A percentile compares a stretch with the other conserved stretches of the same genome.
phyloP scores from a whole-genome alignment of 1,139 yeast genomes.

The Saccharomycopsis phalli region DNA sequence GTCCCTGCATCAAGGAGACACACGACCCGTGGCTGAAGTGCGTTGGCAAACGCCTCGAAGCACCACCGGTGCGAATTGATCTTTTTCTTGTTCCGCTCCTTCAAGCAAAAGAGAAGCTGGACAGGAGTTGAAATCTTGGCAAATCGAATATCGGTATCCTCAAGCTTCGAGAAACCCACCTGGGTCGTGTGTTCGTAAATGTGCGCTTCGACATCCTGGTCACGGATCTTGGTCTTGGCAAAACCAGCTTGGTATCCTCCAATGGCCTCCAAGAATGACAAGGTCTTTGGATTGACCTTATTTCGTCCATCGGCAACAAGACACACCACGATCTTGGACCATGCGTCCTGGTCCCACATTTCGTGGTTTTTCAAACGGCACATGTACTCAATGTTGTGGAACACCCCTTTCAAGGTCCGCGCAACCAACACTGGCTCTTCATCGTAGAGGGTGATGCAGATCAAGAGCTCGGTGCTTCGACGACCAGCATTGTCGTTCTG shows the following conservation, averaged over 20 bases:
- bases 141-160: slow-evolving; percentile 60
- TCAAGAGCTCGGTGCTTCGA: slow-evolving; percentile 78
- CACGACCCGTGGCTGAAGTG: slow-evolving; percentile 78
- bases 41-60: slow-evolving; percentile 84
- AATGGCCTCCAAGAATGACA: slow-evolving; percentile 80
- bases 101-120: slow-evolving; percentile 81
- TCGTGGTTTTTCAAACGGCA: slow-evolving; percentile 59
- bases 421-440: slow-evolving; percentile 86
- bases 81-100: slow-evolving; percentile 83
- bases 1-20: slow-evolving; percentile 91
- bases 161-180: slow-evolving; percentile 51
- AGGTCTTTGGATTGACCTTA: slow-evolving; percentile 73
- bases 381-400: slow-evolving; percentile 83
- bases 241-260: slow-evolving; percentile 95
- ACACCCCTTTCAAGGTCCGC: slow-evolving; percentile 85
- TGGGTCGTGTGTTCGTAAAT: slow-evolving; percentile 74
- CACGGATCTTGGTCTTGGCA: slow-evolving; percentile 84
- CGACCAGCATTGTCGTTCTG: slow-evolving; percentile 55
- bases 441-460: slow-evolving; percentile 89
- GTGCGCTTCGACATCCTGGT: slow-evolving; percentile 72
- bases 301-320: slow-evolving; percentile 92
- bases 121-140: slow-evolving; percentile 67
- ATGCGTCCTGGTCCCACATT: slow-evolving; percentile 79
- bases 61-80: slow-evolving; percentile 97
- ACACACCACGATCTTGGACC: slow-evolving; percentile 90